Percentiles rank a stretch among this genome's conserved stretches.
These are phyloP conservation scores for Arthrobotrys pseudoclavata DNA, from an alignment of 2,329 filamentous ascomycete species.

Conservation along the genomic window DNA sequence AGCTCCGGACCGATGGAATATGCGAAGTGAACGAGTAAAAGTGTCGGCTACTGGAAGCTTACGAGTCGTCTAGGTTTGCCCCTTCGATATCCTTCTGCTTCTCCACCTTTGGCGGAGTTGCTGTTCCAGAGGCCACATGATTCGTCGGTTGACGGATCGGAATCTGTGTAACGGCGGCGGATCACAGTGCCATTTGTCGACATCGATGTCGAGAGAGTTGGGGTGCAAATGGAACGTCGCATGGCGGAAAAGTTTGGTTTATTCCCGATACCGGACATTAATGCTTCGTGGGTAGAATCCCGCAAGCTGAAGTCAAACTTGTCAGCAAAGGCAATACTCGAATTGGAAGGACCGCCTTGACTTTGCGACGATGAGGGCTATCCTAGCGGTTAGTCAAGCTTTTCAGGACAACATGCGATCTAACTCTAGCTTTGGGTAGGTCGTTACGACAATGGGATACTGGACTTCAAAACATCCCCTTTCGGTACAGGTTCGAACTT, in stretches of 20 bases:
- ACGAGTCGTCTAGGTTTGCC: conserved; percentile 11
- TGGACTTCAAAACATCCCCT: conserved; percentile 63
- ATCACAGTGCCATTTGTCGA: conserved; percentile 6
- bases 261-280: conserved; percentile 51
- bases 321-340: conserved; percentile 45
- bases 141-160: conserved; percentile 32
- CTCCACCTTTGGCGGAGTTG: conserved; percentile 41
- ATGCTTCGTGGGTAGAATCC: conserved; percentile 53
- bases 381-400: conserved; percentile 35
- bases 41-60: conserved; percentile 9
- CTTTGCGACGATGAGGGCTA: conserved; percentile 49
- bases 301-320: neutral
- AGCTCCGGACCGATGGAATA: conserved; percentile 46
- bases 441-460: conserved; percentile 62
- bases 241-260: conserved; percentile 50
- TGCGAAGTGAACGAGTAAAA: conserved; percentile 38
- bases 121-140: conserved; percentile 56
- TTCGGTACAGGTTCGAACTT: conserved; percentile 23
- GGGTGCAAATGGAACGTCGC: conserved; percentile 39
- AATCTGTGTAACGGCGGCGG: conserved; percentile 55
- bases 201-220: conserved; percentile 38
- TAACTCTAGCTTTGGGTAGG: conserved; percentile 62
- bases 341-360: conserved; percentile 54
- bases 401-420: conserved; percentile 40
- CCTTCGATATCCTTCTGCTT: conserved; percentile 19